Evolutionary conservation across 2,329 filamentous ascomycete species (phyloP), one percentile per base, ranked within the genome.

Genomic region (Epichloe glyceriae): DNA sequence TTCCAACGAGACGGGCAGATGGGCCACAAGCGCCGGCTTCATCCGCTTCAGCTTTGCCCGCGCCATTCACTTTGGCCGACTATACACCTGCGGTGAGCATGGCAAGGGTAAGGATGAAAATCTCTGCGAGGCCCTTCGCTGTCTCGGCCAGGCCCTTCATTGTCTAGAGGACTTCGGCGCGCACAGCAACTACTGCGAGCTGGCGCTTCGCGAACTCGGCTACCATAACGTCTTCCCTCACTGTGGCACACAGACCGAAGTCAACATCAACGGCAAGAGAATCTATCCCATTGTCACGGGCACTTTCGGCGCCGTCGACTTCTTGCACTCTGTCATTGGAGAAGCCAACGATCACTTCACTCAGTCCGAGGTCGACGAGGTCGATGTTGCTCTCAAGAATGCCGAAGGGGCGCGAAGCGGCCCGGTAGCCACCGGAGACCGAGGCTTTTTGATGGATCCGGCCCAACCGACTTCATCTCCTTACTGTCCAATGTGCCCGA

Each of bases 21-120:
- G 90, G 86, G 88, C 90, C 1, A 98, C 93, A 19, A 95, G 89
- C 55, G 73, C 86, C 7, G 90, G 86, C 39, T 96, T 91, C 61
- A 75, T 95, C 53, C 82, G 83, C 58, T 87, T 80, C 67, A 89
- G 85, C 59, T 74, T 93, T 54, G 75, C 75, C 14, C 79, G 86
- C 53, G 80, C 83, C 63, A 86, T 91, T 55, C 86, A 91, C 67
- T 89, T 79, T 58, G 87, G 86, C 14, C 77, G 87, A 37, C 68
- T 86, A 30, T 91, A 90, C 62, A 86, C 82, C 26, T 80, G 74
- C 58, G 84, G 85, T 34, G 72, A 78, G 14, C 67, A 69, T 30
- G 72, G 78, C 45, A 64, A 65, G 47, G 85, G 85, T 40, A 84
- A 78, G 55, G 86, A 90, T 53, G 80, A 81, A 43, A 85, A 91